phyloP scores from a whole-genome alignment of 352 stramenopile genomes.

The Phytophthora idaei region DNA sequence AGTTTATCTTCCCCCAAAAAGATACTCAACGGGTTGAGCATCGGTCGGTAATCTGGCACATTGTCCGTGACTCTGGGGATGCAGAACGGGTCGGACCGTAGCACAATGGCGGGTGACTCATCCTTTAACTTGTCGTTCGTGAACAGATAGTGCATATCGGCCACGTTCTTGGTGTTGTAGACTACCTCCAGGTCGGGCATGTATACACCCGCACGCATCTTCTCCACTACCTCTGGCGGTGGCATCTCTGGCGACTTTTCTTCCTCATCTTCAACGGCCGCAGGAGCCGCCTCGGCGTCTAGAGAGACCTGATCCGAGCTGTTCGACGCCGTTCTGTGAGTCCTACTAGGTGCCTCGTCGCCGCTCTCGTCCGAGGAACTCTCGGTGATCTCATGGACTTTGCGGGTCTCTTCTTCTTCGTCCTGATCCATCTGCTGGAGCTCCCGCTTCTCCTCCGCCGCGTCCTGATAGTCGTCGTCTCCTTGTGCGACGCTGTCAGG shows the following conservation, averaged over 20 bases:
- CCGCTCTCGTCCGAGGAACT: conserved; percentile 46
- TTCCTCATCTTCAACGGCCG: conserved; percentile 16
- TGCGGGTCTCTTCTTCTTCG: neutral
- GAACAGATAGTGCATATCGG: conserved; percentile 66
- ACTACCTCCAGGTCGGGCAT: conserved; percentile 31
- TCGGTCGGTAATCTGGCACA: conserved; percentile 67
- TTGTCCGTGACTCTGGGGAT: conserved; percentile 80
- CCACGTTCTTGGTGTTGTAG: conserved; percentile 44
- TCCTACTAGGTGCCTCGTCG: conserved; percentile 15
- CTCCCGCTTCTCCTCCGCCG: conserved; percentile 1
- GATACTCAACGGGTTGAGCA: conserved; percentile 77
- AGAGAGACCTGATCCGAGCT: neutral
- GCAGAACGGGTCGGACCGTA: conserved; percentile 68
- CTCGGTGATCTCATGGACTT: conserved; percentile 46
- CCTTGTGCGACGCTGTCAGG: conserved; percentile 8
- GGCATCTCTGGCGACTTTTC: conserved; percentile 15
- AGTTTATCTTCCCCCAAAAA: conserved; percentile 71
- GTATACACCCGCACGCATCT: conserved; percentile 29
- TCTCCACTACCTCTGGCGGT: conserved; percentile 20
- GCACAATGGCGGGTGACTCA: conserved; percentile 48
- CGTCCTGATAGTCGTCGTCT: conserved; percentile 1
- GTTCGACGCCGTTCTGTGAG: neutral
- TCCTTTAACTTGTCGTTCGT: conserved; percentile 73
- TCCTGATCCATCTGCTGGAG: neutral
- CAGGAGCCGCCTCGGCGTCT: neutral